A percentile compares a stretch with the other conserved stretches of the same genome.
Evolutionary conservation across 139 green algal genomes (phyloP).

Genomic region (Chara braunii): DNA sequence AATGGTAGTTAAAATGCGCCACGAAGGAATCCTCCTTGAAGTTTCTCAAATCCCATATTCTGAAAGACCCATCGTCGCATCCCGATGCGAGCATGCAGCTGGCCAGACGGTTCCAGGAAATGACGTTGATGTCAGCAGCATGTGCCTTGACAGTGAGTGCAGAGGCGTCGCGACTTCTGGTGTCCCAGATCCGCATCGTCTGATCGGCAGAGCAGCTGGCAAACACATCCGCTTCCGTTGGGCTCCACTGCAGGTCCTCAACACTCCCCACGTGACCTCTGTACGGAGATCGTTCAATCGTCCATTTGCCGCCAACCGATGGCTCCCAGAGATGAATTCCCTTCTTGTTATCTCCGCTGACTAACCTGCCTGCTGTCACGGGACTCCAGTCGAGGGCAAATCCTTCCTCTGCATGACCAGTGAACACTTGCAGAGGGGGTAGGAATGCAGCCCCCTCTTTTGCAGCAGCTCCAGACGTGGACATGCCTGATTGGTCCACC

Average conservation of each 20-base stretch:
- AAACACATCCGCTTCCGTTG: conserved; percentile 83
- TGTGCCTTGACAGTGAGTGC: conserved; percentile 56
- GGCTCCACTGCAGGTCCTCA: conserved; percentile 94
- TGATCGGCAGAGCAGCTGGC: conserved; percentile 71
- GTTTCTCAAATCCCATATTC: conserved; percentile 88
- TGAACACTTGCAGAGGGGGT: conserved; percentile 43
- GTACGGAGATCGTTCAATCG: conserved; percentile 44
- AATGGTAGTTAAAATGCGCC: conserved; percentile 62
- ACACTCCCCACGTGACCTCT: conserved; percentile 57
- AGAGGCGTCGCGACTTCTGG: conserved; percentile 49
- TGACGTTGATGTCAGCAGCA: conserved; percentile 88
- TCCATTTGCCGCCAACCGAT: conserved; percentile 57
- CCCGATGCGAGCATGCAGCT: conserved; percentile 89
- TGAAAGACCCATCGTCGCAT: conserved; percentile 74
- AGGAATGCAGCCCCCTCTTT: too few species aligned
- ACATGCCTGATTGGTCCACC: conserved; percentile 33
- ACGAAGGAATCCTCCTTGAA: conserved; percentile 56
- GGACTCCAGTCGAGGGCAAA: conserved; percentile 91
- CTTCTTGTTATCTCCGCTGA: conserved; percentile 57
- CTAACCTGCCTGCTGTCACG: conserved; percentile 60
- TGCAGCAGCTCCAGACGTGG: not conserved
- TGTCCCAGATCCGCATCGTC: conserved; percentile 82
- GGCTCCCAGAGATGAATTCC: conserved; percentile 85
- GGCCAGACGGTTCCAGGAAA: conserved; percentile 83
- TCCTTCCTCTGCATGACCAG: conserved; percentile 66